These are phyloP conservation scores for Capronia coronata DNA, from an alignment of 2,329 filamentous ascomycete genomes.

Conservation along the genomic window DNA sequence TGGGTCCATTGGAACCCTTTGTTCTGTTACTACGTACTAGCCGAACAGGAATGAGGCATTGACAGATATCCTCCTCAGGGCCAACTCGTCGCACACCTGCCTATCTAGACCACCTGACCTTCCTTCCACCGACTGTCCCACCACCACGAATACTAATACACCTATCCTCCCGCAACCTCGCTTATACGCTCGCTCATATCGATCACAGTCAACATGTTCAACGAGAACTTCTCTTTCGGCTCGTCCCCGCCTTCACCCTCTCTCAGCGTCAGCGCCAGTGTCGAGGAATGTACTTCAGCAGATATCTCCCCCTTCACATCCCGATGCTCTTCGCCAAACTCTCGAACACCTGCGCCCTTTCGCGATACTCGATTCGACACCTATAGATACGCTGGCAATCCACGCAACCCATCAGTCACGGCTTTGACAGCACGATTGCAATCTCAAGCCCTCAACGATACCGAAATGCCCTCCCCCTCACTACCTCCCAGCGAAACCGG, in stretches of 20 bases:
- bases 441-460: conserved; percentile 24
- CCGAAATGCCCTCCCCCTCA: conserved; percentile 18
- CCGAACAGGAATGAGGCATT: background rate
- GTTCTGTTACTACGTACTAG: too few relatives aligned
- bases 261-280: background rate
- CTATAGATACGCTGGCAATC: conserved; percentile 13
- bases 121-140: background rate
- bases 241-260: conserved; percentile 15
- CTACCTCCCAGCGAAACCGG: conserved; percentile 10
- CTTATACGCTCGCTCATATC: background rate
- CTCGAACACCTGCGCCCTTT: conserved; percentile 7
- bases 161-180: background rate
- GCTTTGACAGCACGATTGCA: conserved; percentile 26
- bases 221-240: conserved; percentile 28
- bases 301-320: conserved; percentile 28
- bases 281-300: conserved; percentile 19
- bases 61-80: background rate
- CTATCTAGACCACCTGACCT: background rate
- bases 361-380: conserved; percentile 26
- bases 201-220: conserved; percentile 24
- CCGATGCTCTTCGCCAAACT: conserved; percentile 23
- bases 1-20: background rate
- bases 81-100: background rate
- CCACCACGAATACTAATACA: too few relatives aligned
- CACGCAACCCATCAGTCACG: conserved; percentile 24